Conservation (phyloP, 345 rosid species). For the Eucalyptus microcorys region DNA sequence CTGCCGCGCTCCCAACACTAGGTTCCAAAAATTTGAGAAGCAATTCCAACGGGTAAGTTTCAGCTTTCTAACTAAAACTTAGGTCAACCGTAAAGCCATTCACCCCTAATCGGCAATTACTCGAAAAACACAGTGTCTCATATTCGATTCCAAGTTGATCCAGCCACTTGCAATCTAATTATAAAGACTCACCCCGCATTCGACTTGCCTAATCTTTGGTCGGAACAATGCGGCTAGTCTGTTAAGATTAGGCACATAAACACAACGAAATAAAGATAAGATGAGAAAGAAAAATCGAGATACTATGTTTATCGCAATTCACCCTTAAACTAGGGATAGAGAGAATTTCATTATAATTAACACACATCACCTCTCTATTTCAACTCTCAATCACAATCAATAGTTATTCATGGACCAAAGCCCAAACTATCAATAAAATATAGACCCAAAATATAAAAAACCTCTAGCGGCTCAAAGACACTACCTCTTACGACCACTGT, state of each 20-base stretch:
- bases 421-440: too few species aligned
- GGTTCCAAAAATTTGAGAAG: too few species aligned
- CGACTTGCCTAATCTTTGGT: not conserved
- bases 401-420: not conserved
- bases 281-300: not conserved
- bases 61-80: too few species aligned
- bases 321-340: not conserved
- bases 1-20: too few species aligned
- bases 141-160: fast-evolving
- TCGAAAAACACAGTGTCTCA: not conserved
- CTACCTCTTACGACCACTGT: fast-evolving
- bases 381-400: too few species aligned
- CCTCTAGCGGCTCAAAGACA: too few species aligned
- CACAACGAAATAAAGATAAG: not conserved
- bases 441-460: not conserved
- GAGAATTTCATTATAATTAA: fast-evolving
- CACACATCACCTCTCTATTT: too few species aligned
- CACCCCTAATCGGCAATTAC: not conserved
- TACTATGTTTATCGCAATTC: not conserved
- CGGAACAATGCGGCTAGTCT: not conserved
- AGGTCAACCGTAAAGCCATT: too few species aligned
- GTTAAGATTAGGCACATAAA: not conserved
- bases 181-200: not conserved
- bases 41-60: too few species aligned
- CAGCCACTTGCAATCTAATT: not conserved